Evolutionary conservation across 1,139 yeast species (phyloP).

Genomic region (Debaryomycetaceae sp.): DNA sequence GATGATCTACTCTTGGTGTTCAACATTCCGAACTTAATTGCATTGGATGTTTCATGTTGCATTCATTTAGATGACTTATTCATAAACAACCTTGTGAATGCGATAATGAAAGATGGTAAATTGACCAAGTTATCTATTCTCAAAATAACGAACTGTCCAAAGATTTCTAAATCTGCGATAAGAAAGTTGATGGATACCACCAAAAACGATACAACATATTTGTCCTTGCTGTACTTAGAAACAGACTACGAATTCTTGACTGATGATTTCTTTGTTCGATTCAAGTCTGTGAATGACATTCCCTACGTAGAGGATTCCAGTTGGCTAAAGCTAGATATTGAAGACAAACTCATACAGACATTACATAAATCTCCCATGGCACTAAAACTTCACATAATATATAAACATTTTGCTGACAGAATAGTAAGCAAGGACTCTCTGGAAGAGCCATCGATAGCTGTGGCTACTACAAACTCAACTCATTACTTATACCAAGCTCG

Average conservation of each 20-base stretch:
- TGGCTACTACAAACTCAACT: constrained; percentile 4
- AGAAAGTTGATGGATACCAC: constrained; percentile 13
- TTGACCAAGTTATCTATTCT: constrained; percentile 22
- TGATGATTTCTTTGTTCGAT: constrained; percentile 5
- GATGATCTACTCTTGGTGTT: constrained; percentile 28
- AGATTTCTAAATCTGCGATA: constrained; percentile 19
- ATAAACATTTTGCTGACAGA: constrained; percentile 7
- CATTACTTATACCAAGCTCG: constrained; percentile 5
- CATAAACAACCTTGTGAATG: constrained; percentile 21
- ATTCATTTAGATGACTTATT: constrained; percentile 29
- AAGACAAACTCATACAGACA: constrained; percentile 7
- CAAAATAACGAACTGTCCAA: constrained; percentile 23
- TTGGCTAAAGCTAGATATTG: constrained; percentile 18
- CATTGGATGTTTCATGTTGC: constrained; percentile 31
- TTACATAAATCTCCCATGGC: constrained; percentile 25
- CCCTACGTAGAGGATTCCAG: constrained; percentile 17
- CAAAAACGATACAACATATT: constrained; percentile 5
- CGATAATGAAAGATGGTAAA: constrained; percentile 21
- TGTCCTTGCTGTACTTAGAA: constrained; percentile 25
- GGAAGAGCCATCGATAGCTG: neutral
- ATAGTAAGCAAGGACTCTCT: constrained; percentile 5
- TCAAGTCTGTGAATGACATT: constrained; percentile 3
- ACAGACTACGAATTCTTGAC: constrained; percentile 13
- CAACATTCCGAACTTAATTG: constrained; percentile 28
- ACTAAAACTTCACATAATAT: constrained; percentile 20